Evolutionary conservation across 176 grass and related monocot genomes (phyloP).

Genomic region (Ensete glaucum): DNA sequence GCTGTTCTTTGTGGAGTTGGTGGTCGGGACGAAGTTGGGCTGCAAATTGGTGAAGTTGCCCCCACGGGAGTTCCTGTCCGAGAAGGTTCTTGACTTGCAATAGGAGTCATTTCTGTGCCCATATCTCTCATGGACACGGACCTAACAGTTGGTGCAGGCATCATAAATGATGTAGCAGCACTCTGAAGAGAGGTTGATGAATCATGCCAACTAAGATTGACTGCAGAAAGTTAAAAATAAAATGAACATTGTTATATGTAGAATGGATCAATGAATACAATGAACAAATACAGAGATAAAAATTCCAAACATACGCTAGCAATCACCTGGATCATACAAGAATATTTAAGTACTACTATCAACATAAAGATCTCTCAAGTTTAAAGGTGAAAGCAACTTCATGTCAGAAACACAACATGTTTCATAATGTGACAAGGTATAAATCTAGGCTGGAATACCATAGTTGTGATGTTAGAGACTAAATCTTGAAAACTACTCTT

Average conservation of each 20-base stretch:
- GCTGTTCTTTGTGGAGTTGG: constrained; percentile 51
- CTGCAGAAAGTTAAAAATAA: constrained; percentile 34
- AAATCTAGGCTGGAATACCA: no score
- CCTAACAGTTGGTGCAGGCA: constrained; percentile 56
- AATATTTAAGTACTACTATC: background rate
- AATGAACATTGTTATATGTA: background rate
- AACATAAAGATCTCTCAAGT: background rate
- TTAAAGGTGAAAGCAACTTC: no score
- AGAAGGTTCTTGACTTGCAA: constrained; percentile 92
- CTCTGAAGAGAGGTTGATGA: constrained; percentile 44
- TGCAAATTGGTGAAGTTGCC: constrained; percentile 41
- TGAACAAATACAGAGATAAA: background rate
- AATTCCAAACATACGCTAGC: background rate
- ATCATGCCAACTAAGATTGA: constrained; percentile 54
- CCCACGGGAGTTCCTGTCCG: constrained; percentile 73
- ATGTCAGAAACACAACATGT: no score
- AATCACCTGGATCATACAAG: background rate
- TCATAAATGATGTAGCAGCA: constrained; percentile 48
- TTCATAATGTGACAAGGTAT: no score
- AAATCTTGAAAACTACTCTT: no score
- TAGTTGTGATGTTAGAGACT: no score
- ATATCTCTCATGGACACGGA: constrained; percentile 96
- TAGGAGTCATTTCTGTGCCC: constrained; percentile 98
- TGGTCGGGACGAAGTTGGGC: constrained; percentile 58
- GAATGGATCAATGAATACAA: background rate